Evolutionary conservation across 2,329 filamentous ascomycete genomes (phyloP), one percentile per base, ranked within the genome.

Genomic region (Chrysoporthe puriensis): DNA sequence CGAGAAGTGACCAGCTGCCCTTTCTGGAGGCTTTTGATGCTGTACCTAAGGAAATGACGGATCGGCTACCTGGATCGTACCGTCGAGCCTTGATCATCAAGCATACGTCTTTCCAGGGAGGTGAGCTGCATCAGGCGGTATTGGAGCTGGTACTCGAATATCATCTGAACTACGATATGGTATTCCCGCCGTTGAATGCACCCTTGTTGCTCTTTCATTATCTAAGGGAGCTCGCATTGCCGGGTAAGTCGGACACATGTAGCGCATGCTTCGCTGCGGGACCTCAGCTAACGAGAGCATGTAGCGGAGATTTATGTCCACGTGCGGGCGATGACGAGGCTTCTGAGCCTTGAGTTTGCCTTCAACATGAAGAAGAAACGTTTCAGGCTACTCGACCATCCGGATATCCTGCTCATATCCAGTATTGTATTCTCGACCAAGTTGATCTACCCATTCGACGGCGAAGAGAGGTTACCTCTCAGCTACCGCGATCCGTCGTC

Each of bases 361-460:
- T 91, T 90, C 70, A 84, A 85, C 0, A 80, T 83, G 7, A 78
- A 81, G 4, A 80, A 78, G 42, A 75, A 77, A 63, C 78, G 79
- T 69, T 78, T 82, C 68, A 78, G 83, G 36, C 78, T 85, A 9
- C 79, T 89, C 18, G 82, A 88, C 62, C 85, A 91, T 70, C 93
- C 96, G 0, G 96, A 98, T 74, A 82, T 92, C 6, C 86, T 91
- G 56, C 80, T 97, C 1, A 82, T 93, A 66, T 84, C 89, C 4
- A 80, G 93, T 3, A 77, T 97, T 3, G 81, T 97, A 2, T 84
- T 97, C 16, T 88, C 91, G 4, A 88, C 91, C 3, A 97, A 97
- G 73, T 77, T 97, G 2, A 82, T 91, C 26, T 94, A 93, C 73
- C 93, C 95, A 0, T 88, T 97, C 57, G 88, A 93, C 73, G 80